Evolutionary conservation across 352 stramenopile genomes (phyloP).

Genomic region (Pythium sukuiense): DNA sequence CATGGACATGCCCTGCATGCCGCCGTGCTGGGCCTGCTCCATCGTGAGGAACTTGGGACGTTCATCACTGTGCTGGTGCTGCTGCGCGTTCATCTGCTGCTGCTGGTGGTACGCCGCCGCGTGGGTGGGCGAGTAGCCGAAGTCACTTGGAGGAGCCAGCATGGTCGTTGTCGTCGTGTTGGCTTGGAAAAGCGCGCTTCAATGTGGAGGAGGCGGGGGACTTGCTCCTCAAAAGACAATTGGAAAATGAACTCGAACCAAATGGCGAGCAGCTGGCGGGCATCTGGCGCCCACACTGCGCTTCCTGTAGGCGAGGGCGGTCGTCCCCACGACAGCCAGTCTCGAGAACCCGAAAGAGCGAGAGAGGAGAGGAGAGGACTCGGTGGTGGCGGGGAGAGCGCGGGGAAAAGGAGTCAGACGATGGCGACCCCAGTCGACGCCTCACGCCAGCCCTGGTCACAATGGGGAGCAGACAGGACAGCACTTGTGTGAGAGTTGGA

Average conservation of each 20-base stretch:
- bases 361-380: not conserved
- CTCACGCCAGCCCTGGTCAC: conserved; percentile 11
- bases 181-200: not conserved
- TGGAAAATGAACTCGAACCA: conserved; percentile 30
- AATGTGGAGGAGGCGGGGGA: not conserved
- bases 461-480: not conserved
- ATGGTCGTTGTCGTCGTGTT: conserved; percentile 15
- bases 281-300: conserved; percentile 14
- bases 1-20: conserved; percentile 61
- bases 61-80: conserved; percentile 47
- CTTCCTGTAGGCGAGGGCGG: not conserved
- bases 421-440: conserved; percentile 1
- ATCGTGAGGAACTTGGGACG: conserved; percentile 51
- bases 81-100: conserved; percentile 23
- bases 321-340: conserved; percentile 3
- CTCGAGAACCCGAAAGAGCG: not conserved
- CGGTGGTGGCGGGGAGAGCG: conserved; percentile 2
- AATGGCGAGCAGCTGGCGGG: conserved; percentile 28
- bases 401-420: conserved; percentile 6
- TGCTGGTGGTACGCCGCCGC: conserved; percentile 30
- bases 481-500: not conserved
- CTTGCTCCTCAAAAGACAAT: conserved; percentile 26
- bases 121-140: conserved; percentile 48
- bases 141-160: conserved; percentile 60
- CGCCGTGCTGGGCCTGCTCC: conserved; percentile 46